A percentile compares a stretch with the other conserved stretches of the same genome.
phyloP scores from a whole-genome alignment of 352 stramenopile genomes.

The Albugo candida region DNA sequence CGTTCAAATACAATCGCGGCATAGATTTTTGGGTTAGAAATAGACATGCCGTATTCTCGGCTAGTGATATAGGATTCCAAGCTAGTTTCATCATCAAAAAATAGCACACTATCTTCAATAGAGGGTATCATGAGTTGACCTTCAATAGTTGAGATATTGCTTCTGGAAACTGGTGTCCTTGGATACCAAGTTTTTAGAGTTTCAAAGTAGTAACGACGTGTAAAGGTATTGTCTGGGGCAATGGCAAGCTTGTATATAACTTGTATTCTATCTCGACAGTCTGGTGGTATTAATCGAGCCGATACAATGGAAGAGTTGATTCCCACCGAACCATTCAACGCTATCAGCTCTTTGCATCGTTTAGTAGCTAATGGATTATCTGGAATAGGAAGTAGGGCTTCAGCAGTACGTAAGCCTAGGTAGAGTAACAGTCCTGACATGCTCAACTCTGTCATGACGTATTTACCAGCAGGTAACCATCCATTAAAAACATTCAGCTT shows the following conservation, averaged over 20 bases:
- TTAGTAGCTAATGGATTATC: neutral
- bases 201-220: slow-evolving; percentile 39
- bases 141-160: neutral
- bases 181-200: slow-evolving; percentile 34
- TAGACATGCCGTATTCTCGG: slow-evolving; percentile 22
- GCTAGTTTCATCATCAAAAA: slow-evolving; percentile 24
- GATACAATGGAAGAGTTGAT: slow-evolving; percentile 12
- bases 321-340: slow-evolving; percentile 15
- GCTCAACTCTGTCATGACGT: slow-evolving; percentile 24
- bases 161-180: slow-evolving; percentile 11
- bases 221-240: slow-evolving; percentile 30
- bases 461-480: slow-evolving; percentile 11
- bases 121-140: slow-evolving; percentile 18
- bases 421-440: slow-evolving; percentile 31
- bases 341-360: slow-evolving; percentile 11
- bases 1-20: slow-evolving; percentile 38
- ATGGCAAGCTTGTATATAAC: slow-evolving; percentile 28
- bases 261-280: slow-evolving; percentile 14
- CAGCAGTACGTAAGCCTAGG: slow-evolving; percentile 14
- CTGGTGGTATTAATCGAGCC: slow-evolving; percentile 13
- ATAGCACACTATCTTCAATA: slow-evolving; percentile 36
- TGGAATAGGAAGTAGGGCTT: slow-evolving; percentile 10
- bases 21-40: slow-evolving; percentile 25
- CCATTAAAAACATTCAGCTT: slow-evolving; percentile 10
- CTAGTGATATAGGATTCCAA: slow-evolving; percentile 24